These are phyloP conservation scores for Xylariaceae sp. DNA, from an alignment of 2,329 filamentous ascomycete species.

Conservation along the genomic window DNA sequence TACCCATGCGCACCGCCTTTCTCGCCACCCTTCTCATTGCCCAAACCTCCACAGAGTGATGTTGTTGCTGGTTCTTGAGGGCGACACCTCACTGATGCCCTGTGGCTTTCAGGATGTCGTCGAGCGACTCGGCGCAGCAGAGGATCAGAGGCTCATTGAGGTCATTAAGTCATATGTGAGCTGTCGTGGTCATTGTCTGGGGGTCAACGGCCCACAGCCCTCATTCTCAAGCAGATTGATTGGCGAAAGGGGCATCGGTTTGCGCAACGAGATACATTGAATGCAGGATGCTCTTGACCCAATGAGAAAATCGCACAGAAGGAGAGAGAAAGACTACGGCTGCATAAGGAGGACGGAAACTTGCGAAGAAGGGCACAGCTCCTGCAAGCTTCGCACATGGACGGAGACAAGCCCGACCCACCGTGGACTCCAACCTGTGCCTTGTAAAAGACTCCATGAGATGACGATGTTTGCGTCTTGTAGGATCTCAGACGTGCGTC, in stretches of 20 bases:
- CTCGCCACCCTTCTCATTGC: neutral
- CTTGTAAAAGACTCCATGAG: too few relatives aligned
- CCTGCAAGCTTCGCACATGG: too few relatives aligned
- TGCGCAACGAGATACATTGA: constrained; percentile 8
- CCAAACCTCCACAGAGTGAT: too few relatives aligned
- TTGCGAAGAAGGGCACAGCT: too few relatives aligned
- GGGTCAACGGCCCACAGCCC: neutral
- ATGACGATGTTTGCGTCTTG: too few relatives aligned
- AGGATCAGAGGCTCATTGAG: constrained; percentile 14
- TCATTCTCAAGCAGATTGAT: neutral
- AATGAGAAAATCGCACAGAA: constrained; percentile 1
- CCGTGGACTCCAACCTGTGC: too few relatives aligned
- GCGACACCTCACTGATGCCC: constrained; percentile 2
- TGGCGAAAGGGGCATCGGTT: constrained; percentile 1
- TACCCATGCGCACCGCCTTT: constrained; percentile 4
- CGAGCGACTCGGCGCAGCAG: constrained; percentile 8
- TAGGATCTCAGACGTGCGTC: too few relatives aligned
- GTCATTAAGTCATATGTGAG: constrained; percentile 8
- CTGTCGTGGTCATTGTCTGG: neutral
- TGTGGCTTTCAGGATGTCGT: constrained; percentile 4
- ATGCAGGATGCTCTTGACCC: neutral
- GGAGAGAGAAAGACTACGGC: neutral
- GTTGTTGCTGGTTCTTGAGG: too few relatives aligned
- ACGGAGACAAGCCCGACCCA: too few relatives aligned
- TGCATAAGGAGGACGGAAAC: too few relatives aligned